phyloP scores from a whole-genome alignment of 257 asterid species.

The Petrea volubilis region DNA sequence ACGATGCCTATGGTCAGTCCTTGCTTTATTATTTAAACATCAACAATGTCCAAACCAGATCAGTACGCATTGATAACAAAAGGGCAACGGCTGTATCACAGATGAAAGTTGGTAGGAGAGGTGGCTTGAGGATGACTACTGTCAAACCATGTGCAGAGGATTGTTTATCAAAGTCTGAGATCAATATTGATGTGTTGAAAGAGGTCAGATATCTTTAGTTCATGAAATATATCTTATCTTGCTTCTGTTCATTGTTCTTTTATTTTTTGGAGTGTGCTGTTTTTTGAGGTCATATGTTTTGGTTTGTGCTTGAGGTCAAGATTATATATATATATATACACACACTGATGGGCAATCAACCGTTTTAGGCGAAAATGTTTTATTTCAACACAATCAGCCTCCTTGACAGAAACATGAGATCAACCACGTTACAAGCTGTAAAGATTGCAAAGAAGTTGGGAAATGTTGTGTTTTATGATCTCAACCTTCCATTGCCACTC shows the following conservation, averaged over 20 bases:
- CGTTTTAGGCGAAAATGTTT: conserved; percentile 81
- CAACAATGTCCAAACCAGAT: conserved; percentile 81
- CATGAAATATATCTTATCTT: not conserved
- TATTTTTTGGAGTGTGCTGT: not conserved
- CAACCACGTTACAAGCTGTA: conserved; percentile 68
- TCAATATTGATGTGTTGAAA: conserved; percentile 83
- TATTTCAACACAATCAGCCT: conserved; percentile 87
- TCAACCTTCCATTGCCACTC: conserved; percentile 85
- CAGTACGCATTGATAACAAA: conserved; percentile 61
- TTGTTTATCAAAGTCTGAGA: conserved; percentile 73
- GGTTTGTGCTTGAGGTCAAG: not conserved
- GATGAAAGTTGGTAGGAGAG: conserved; percentile 76
- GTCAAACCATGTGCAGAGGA: conserved; percentile 81
- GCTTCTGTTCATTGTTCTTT: not conserved
- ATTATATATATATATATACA: conserved; percentile 16
- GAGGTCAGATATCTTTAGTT: conserved; percentile 53
- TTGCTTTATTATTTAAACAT: conserved; percentile 60
- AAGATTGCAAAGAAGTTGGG: conserved; percentile 71
- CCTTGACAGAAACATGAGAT: conserved; percentile 73
- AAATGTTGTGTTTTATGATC: conserved; percentile 71
- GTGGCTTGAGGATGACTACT: conserved; percentile 65
- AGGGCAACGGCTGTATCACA: conserved; percentile 60
- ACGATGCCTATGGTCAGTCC: conserved; percentile 77
- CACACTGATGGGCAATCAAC: conserved; percentile 23
- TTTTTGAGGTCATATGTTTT: not conserved